Evolutionary conservation across 352 stramenopile species (phyloP).

Genomic region (Hyaloperonospora brassicae): DNA sequence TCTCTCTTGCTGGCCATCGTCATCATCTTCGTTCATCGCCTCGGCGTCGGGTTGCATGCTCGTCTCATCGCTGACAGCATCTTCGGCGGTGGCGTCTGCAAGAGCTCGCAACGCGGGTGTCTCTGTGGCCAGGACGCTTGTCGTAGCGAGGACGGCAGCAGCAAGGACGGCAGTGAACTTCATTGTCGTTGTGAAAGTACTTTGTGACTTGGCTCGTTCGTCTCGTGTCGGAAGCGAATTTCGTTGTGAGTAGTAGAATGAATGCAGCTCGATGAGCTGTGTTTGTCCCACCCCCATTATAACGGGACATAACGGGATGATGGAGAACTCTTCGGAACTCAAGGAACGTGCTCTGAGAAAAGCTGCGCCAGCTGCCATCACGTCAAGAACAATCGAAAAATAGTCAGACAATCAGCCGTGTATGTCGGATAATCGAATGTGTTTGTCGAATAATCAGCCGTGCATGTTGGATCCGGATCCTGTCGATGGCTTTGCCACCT

Average conservation of each 20-base stretch:
- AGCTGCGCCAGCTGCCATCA: too few species aligned
- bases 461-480: too few species aligned
- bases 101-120: conserved; percentile 16
- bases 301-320: background rate
- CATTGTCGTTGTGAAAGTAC: conserved; percentile 12
- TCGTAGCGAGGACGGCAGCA: conserved; percentile 13
- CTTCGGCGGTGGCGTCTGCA: background rate
- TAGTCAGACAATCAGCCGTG: too few species aligned
- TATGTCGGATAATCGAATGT: too few species aligned
- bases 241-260: conserved; percentile 17
- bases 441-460: too few species aligned
- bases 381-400: too few species aligned
- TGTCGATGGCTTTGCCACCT: too few species aligned
- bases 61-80: conserved; percentile 5
- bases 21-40: conserved; percentile 7
- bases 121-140: conserved; percentile 11
- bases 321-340: conserved; percentile 5
- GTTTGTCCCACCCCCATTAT: too few species aligned
- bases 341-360: conserved; percentile 7
- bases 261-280: background rate
- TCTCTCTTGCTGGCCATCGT: conserved; percentile 13
- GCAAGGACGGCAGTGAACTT: conserved; percentile 18
- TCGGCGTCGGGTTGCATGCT: conserved; percentile 1
- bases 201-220: conserved; percentile 4
- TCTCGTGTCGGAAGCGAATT: conserved; percentile 16